A percentile compares a stretch with the other conserved stretches of the same genome.
Conservation (phyloP, 495 filamentous ascomycete species). For the Hypoxylon fragiforme region DNA sequence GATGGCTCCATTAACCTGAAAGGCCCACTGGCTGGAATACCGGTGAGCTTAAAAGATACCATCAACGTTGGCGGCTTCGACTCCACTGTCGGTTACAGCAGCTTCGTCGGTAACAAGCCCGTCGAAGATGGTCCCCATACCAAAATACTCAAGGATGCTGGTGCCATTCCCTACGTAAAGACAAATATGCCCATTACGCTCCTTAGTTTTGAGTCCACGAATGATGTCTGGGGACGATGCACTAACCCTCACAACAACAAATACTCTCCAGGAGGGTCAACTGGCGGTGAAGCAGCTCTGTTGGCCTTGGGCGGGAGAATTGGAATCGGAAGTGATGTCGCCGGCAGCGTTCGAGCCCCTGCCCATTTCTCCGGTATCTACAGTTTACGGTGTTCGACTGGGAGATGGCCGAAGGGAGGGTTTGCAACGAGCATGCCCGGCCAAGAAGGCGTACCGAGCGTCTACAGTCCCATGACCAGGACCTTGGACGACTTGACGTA, state of each 20-base stretch:
- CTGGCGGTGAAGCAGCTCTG: conserved; percentile 85
- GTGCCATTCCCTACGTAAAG: conserved; percentile 95
- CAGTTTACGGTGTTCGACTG: conserved; percentile 88
- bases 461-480: conserved; percentile 92
- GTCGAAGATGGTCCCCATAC: conserved; percentile 73
- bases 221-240: conserved; percentile 84
- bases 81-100: conserved; percentile 78
- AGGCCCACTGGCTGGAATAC: conserved; percentile 88
- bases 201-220: conserved; percentile 88
- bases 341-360: conserved; percentile 85
- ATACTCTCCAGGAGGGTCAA: conserved; percentile 91
- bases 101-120: conserved; percentile 67
- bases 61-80: conserved; percentile 87
- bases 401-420: conserved; percentile 87
- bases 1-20: conserved; percentile 67
- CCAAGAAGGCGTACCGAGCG: conserved; percentile 87
- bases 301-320: conserved; percentile 89
- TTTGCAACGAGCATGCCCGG: conserved; percentile 89
- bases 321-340: conserved; percentile 92
- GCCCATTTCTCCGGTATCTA: conserved; percentile 94
- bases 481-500: conserved; percentile 84
- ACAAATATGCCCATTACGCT: conserved; percentile 92
- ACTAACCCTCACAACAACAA: conserved; percentile 79
- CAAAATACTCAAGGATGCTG: conserved; percentile 83
- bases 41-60: conserved; percentile 86